Conservation (phyloP, 148 eudicot species). For the Rhododendron mucronatum region DNA sequence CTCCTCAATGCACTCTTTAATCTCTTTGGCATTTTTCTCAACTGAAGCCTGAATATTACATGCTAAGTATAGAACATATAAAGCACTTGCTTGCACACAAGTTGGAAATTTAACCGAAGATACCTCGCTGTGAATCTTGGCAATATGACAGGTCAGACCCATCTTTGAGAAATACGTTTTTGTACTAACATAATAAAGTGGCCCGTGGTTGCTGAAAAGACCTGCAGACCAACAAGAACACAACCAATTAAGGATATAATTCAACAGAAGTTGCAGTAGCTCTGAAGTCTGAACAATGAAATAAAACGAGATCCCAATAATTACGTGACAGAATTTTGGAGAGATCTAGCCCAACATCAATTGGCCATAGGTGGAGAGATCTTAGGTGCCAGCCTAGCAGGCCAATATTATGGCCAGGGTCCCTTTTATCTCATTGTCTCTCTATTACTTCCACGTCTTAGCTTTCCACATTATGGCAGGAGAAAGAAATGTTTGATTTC, state of each 20-base stretch:
- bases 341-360: background rate
- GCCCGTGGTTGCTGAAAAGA: slow-evolving; percentile 98
- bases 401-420: background rate
- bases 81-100: slow-evolving; percentile 3
- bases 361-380: background rate
- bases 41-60: slow-evolving; percentile 71
- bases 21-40: slow-evolving; percentile 81
- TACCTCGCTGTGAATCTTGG: slow-evolving; percentile 99
- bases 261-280: background rate
- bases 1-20: slow-evolving; percentile 90
- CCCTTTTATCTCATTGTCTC: background rate
- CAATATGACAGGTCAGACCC: slow-evolving; percentile 95
- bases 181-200: slow-evolving; percentile 71
- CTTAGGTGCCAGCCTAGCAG: background rate
- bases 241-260: background rate
- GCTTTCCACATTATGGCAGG: background rate
- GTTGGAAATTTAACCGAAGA: slow-evolving; percentile 8
- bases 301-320: background rate
- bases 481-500: background rate
- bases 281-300: background rate
- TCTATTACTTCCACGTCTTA: background rate
- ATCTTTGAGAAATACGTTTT: slow-evolving; percentile 82
- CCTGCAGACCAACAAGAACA: slow-evolving; percentile 39
- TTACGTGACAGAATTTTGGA: background rate
- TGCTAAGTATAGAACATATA: slow-evolving; percentile 13